Evolutionary conservation across 441 rosid species (phyloP).

Genomic region (Croton laevigatus): DNA sequence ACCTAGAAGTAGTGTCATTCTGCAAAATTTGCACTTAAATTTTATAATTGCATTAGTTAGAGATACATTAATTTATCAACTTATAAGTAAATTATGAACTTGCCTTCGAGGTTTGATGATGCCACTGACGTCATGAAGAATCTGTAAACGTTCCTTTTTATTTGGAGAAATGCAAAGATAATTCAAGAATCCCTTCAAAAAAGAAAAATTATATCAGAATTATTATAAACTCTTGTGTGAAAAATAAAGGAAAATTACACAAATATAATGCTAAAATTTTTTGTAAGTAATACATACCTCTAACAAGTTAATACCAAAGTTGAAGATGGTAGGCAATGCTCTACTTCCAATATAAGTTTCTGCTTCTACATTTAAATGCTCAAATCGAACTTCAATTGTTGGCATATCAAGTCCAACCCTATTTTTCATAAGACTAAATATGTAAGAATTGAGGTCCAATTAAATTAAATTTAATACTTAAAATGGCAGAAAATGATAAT

Average conservation of each 20-base stretch:
- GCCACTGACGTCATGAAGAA: slow-evolving; percentile 62
- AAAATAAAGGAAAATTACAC: not conserved
- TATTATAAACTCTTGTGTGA: too few species aligned
- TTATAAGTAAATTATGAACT: not conserved
- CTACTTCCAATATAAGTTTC: slow-evolving; percentile 62
- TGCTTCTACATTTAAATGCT: slow-evolving; percentile 56
- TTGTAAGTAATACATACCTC: slow-evolving; percentile 48
- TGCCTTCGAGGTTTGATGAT: slow-evolving; percentile 67
- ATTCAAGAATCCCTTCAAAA: slow-evolving; percentile 34
- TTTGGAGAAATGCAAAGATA: slow-evolving; percentile 45
- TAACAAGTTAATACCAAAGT: slow-evolving; percentile 36
- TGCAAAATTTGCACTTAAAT: slow-evolving; percentile 20
- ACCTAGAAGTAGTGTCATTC: slow-evolving; percentile 63
- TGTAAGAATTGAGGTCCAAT: too few species aligned
- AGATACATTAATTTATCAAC: not conserved
- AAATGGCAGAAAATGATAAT: too few species aligned
- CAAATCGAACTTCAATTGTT: slow-evolving; percentile 62
- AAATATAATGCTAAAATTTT: too few species aligned
- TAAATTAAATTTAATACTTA: too few species aligned
- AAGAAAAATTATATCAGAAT: not conserved
- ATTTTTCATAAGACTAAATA: not conserved
- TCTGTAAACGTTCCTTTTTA: slow-evolving; percentile 43
- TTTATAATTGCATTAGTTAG: not conserved
- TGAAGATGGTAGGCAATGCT: slow-evolving; percentile 63
- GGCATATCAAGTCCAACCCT: slow-evolving; percentile 65